Evolutionary conservation across 257 asterid genomes (phyloP), one percentile per base, ranked within the genome.

Genomic region (Plantago elongata): DNA sequence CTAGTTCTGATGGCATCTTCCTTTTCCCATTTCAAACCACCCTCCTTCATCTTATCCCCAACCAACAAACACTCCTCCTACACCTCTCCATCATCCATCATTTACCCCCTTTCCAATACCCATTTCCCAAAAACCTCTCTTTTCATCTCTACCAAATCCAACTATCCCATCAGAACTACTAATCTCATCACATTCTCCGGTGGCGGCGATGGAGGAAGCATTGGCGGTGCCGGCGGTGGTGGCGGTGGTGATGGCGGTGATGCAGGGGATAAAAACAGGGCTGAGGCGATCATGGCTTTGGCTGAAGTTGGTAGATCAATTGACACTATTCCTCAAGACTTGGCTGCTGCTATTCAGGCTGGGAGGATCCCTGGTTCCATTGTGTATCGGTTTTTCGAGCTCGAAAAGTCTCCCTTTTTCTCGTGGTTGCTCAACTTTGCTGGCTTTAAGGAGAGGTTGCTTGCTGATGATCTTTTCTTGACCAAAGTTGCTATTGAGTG

Each of bases 401-500:
- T 91, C 54, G 95, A 91, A 75, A 86, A 84, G 72, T 82, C 95
- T 11, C 81, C 85, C 2, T 34, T 81, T 13, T 57, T 91, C 44
- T 51, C 82, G 1, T 91, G 96, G 98, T 34, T 91, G 82, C 87
- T 91, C 52, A 67, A 51, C 34, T 88, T 91, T 57, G 90, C 86
- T 37, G 98, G 96, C 45, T 91, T 91, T 55, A 91, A 83, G 79
- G 98, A 91, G 56, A 81, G 98, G 66, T 72, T 91, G 80, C 81
- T 91, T 14, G 98, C 93, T 2, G 98, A 88, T 74, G 98, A 91
- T 79, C 94, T 91, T 40, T 91, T 91, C 88, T 69, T 91, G 84
- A 86, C 98, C 65, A 91, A 91, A 79, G 96, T 91, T 75, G 98
- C 69, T n/a, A 91, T 88, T 58, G 98, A 91, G 65, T 91, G 98